Conservation (phyloP, 176 grass and related monocot species). For the Rhynchospora breviuscula region DNA sequence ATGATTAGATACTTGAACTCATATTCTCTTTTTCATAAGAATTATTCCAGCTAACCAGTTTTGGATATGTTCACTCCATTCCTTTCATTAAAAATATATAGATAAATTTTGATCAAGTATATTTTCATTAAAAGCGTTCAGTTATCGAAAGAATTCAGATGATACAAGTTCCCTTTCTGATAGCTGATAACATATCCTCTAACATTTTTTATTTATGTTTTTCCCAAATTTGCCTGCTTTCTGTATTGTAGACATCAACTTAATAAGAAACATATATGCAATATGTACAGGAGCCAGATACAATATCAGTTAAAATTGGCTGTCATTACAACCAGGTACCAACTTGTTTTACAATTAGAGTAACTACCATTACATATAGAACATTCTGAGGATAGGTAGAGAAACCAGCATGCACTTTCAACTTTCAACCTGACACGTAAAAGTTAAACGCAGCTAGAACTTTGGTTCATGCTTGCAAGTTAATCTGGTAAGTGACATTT, state of each 20-base stretch:
- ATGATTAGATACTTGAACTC: neutral
- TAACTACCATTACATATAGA: no score
- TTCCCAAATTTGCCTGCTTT: no score
- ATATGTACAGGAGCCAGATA: no score
- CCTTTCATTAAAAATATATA: neutral
- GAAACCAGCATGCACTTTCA: no score
- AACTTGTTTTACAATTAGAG: no score
- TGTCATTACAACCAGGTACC: no score
- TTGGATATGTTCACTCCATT: neutral
- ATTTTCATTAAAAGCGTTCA: neutral
- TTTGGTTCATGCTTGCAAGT: no score
- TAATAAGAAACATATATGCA: neutral
- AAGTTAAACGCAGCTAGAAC: no score
- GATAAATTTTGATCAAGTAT: neutral
- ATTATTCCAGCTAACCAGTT: neutral
- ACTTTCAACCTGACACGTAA: no score
- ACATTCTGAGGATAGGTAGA: no score
- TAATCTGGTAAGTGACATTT: no score
- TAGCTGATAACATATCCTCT: neutral
- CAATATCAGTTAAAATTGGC: no score
- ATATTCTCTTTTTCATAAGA: neutral
- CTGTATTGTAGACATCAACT: neutral
- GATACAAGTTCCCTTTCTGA: neutral
- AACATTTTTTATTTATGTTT: neutral
- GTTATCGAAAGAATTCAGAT: neutral